Conservation (phyloP, 2,329 filamentous ascomycete genomes). For the Pyricularia sp. region DNA sequence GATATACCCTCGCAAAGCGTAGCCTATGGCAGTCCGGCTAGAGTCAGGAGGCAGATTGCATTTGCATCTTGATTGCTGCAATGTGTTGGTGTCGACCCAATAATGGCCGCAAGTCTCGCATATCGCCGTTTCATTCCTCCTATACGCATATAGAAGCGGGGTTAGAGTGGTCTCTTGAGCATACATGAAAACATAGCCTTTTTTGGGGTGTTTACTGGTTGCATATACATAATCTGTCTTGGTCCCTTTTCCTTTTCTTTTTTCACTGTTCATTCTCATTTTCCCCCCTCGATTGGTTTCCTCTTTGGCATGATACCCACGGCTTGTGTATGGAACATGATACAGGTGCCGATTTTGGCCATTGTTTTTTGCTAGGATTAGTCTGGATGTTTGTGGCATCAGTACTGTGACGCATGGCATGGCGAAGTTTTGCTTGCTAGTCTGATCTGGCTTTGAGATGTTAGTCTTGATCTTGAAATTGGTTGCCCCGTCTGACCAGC, state of each 20-base stretch:
- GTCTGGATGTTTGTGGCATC: not conserved
- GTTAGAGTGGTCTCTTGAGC: not conserved
- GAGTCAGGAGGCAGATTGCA: conserved; percentile 8
- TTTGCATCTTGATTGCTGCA: not conserved
- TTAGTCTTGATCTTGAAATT: not conserved
- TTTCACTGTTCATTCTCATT: not conserved
- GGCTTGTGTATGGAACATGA: conserved; percentile 5
- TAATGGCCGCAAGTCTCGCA: not conserved
- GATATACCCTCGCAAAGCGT: conserved; percentile 9
- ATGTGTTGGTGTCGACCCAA: not conserved
- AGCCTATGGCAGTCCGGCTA: conserved; percentile 15
- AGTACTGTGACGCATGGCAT: not conserved
- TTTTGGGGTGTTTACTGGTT: not conserved
- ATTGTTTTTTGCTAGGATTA: not conserved
- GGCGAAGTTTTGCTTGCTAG: not conserved
- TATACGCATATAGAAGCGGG: not conserved
- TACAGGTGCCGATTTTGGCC: not conserved
- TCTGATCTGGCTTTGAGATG: not conserved
- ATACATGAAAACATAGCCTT: not conserved
- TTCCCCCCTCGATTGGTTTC: conserved; percentile 5
- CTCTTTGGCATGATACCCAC: conserved; percentile 16
- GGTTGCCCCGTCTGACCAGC: not conserved
- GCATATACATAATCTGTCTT: conserved; percentile 3
- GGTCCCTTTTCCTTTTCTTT: not conserved
- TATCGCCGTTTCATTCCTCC: not conserved